These are phyloP conservation scores for Colletotrichum abscissum DNA, from an alignment of 2,329 filamentous ascomycete genomes.

Conservation along the genomic window DNA sequence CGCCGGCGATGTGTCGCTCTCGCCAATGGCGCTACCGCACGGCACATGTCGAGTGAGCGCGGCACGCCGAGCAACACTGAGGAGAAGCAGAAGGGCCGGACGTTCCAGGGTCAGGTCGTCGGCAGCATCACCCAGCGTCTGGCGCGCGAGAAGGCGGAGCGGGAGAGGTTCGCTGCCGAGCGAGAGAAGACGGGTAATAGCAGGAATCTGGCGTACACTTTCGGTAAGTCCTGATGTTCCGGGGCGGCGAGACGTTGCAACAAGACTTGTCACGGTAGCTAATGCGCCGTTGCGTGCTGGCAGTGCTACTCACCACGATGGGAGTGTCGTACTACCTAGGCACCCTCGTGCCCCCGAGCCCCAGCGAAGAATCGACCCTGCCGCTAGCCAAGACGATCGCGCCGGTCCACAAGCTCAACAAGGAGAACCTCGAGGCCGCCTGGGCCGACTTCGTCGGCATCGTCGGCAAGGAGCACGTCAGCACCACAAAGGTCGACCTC, in stretches of 20 bases:
- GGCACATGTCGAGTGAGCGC: constrained; percentile 41
- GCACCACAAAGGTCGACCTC: constrained; percentile 67
- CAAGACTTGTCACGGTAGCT: not conserved
- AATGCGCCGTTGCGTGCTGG: not conserved
- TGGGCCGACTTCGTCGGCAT: constrained; percentile 76
- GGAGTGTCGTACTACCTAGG: constrained; percentile 69
- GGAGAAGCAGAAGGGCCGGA: constrained; percentile 48
- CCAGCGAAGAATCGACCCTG: constrained; percentile 67
- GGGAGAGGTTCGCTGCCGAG: constrained; percentile 58
- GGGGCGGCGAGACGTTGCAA: not conserved
- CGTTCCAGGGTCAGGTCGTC: constrained; percentile 70
- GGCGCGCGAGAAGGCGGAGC: constrained; percentile 64
- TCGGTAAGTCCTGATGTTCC: constrained; percentile 55
- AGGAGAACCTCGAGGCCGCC: constrained; percentile 74
- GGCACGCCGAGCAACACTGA: constrained; percentile 44
- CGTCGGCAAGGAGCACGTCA: constrained; percentile 73
- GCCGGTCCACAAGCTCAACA: constrained; percentile 68
- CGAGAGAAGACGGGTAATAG: constrained; percentile 48
- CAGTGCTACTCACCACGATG: constrained; percentile 65
- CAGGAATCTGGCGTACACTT: constrained; percentile 64
- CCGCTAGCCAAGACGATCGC: constrained; percentile 63
- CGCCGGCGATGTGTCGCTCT: constrained; percentile 32
- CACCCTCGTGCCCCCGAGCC: constrained; percentile 62
- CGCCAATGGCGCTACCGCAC: not conserved
- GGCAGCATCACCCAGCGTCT: constrained; percentile 67